Evolutionary conservation across 257 asterid species (phyloP).

Genomic region (Primulina tabacum): DNA sequence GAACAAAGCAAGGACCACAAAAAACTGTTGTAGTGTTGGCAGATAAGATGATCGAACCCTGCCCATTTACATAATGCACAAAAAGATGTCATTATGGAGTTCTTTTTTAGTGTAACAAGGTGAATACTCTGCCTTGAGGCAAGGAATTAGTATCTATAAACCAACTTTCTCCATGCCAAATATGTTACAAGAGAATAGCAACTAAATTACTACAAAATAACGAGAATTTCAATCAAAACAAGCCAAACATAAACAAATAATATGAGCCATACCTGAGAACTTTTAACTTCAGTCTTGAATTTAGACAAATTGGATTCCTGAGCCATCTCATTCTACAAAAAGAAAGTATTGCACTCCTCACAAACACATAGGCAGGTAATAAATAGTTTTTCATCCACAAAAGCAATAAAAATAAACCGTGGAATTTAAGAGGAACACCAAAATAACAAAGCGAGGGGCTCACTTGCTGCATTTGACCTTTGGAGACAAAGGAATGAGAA

Average conservation of each 20-base stretch:
- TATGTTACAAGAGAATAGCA: neutral
- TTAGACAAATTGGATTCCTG: constrained; percentile 75
- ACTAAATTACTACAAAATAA: neutral
- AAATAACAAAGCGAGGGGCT: neutral
- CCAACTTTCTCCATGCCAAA: constrained; percentile 2
- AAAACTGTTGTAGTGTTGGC: neutral
- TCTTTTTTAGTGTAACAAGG: no score
- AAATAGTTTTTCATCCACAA: neutral
- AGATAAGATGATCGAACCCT: neutral
- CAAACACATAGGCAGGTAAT: constrained; percentile 2
- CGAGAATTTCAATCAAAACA: neutral
- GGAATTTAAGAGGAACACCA: neutral
- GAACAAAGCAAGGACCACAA: neutral
- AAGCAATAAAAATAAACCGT: neutral
- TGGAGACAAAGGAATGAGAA: constrained; percentile 72
- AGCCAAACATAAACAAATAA: neutral
- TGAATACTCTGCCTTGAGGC: neutral
- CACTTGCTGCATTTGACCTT: constrained; percentile 74
- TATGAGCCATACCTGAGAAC: constrained; percentile 64
- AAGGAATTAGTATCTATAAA: neutral
- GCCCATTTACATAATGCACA: no score
- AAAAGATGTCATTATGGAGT: no score
- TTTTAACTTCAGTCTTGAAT: constrained; percentile 79
- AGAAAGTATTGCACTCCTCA: neutral
- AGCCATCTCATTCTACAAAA: constrained; percentile 69